phyloP scores from a whole-genome alignment of 768 basidiomycete genomes.

The Suillus bovinus region DNA sequence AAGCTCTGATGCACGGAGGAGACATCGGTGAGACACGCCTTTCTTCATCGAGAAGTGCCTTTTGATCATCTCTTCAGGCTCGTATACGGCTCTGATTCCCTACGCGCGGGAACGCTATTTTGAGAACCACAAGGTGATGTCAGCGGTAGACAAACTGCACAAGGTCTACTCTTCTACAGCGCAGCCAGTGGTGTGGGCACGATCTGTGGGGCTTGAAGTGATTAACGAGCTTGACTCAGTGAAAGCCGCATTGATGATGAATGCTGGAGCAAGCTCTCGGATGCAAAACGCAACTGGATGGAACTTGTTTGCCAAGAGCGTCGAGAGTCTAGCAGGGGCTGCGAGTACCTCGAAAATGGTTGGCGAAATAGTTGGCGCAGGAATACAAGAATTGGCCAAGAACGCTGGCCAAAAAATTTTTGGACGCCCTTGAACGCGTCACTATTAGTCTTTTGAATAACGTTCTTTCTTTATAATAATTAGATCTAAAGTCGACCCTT shows the following conservation, averaged over 20 bases:
- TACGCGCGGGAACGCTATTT: slow-evolving; percentile 85
- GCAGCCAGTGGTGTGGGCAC: slow-evolving; percentile 78
- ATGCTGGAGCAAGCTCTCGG: slow-evolving; percentile 54
- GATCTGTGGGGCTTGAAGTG: slow-evolving; percentile 86
- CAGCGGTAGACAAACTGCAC: slow-evolving; percentile 86
- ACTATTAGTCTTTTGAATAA: no score
- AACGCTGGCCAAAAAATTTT: not conserved
- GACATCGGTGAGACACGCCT: slow-evolving; percentile 69
- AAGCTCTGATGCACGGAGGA: slow-evolving; percentile 59
- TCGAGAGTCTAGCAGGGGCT: slow-evolving; percentile 43
- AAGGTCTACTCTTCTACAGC: slow-evolving; percentile 75
- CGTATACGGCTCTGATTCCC: slow-evolving; percentile 68
- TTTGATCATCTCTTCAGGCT: slow-evolving; percentile 45
- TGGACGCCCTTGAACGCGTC: not conserved
- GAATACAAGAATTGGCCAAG: slow-evolving; percentile 32
- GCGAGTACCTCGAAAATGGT: slow-evolving; percentile 34
- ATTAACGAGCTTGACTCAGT: slow-evolving; percentile 85
- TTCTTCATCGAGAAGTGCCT: not conserved
- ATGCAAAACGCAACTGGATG: slow-evolving; percentile 32
- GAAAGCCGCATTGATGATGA: slow-evolving; percentile 83
- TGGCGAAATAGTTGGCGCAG: slow-evolving; percentile 28
- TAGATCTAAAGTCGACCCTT: no score
- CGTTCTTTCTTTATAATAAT: no score
- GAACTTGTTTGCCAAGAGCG: slow-evolving; percentile 39
- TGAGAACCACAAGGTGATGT: slow-evolving; percentile 83